Percentiles rank a stretch among this genome's conserved stretches.
These are phyloP conservation scores for Eimeria maxima DNA, from an alignment of 169 alveolate genomes.

Conservation along the genomic window DNA sequence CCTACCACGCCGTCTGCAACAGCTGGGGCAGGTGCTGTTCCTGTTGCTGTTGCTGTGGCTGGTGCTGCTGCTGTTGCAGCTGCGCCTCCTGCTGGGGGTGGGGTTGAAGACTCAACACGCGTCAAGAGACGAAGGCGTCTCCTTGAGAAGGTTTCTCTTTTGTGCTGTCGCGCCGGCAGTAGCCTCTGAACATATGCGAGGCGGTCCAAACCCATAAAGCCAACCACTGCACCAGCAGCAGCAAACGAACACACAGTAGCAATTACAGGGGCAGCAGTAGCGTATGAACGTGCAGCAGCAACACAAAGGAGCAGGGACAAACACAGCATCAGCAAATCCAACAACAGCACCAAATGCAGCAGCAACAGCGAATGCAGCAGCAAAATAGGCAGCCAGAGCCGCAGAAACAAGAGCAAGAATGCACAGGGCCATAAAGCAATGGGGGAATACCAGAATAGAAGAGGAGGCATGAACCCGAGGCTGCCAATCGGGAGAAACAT, in stretches of 20 bases:
- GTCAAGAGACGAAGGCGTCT: conserved; percentile 33
- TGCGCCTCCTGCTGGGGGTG: conserved; percentile 22
- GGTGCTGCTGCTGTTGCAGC: conserved; percentile 17
- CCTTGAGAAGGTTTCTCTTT: conserved; percentile 36
- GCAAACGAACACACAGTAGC: neutral
- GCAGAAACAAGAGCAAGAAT: neutral
- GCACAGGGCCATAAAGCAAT: neutral
- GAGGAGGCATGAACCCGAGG: neutral
- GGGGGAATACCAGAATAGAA: neutral
- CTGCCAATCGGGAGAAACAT: no score
- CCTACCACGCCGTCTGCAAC: neutral
- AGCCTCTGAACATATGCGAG: conserved; percentile 62
- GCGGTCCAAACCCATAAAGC: conserved; percentile 71
- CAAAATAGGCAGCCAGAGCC: neutral
- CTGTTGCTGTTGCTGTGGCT: conserved; percentile 1
- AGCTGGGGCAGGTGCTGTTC: neutral
- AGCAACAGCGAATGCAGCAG: conserved; percentile 76
- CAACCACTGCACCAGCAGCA: conserved; percentile 56
- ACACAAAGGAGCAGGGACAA: no score
- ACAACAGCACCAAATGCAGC: conserved; percentile 82
- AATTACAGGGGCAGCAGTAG: neutral
- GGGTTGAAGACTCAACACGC: neutral
- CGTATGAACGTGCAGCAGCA: neutral
- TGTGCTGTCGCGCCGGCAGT: conserved; percentile 40
- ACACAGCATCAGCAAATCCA: neutral